A percentile compares a stretch with the other conserved stretches of the same genome.
Evolutionary conservation across 441 rosid species (phyloP).

Genomic region (Bocquillonia castaneifolia): DNA sequence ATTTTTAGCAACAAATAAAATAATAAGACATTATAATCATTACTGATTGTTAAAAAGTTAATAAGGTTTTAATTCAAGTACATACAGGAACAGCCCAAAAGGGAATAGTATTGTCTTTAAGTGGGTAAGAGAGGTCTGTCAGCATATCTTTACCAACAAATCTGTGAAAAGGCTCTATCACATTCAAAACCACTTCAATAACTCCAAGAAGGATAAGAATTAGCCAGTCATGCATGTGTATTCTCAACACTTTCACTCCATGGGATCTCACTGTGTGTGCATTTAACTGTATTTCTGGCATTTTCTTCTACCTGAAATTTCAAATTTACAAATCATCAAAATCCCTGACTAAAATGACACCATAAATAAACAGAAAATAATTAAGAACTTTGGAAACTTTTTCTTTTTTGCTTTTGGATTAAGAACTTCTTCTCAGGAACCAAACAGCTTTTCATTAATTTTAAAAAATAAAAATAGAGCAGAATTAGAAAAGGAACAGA

Average conservation of each 20-base stretch:
- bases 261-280: conserved; percentile 63
- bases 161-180: conserved; percentile 82
- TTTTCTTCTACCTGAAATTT: conserved; percentile 23
- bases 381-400: neutral
- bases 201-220: conserved; percentile 60
- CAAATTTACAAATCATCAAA: neutral
- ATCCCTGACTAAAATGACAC: neutral
- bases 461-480: neutral
- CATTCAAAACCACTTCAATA: conserved; percentile 48
- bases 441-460: conserved; percentile 8
- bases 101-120: conserved; percentile 69
- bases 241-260: conserved; percentile 58
- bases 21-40: too few species aligned
- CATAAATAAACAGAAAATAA: neutral
- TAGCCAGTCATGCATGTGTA: conserved; percentile 81
- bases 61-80: too few species aligned
- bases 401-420: neutral
- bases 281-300: conserved; percentile 70
- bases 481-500: too few species aligned
- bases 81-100: conserved; percentile 86
- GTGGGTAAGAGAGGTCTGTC: conserved; percentile 69
- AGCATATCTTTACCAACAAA: conserved; percentile 78
- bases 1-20: neutral
- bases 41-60: too few species aligned
- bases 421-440: conserved; percentile 12